Evolutionary conservation across 192 early-diverging fungal genomes (phyloP).

Genomic region (Obelidium mucronatum): DNA sequence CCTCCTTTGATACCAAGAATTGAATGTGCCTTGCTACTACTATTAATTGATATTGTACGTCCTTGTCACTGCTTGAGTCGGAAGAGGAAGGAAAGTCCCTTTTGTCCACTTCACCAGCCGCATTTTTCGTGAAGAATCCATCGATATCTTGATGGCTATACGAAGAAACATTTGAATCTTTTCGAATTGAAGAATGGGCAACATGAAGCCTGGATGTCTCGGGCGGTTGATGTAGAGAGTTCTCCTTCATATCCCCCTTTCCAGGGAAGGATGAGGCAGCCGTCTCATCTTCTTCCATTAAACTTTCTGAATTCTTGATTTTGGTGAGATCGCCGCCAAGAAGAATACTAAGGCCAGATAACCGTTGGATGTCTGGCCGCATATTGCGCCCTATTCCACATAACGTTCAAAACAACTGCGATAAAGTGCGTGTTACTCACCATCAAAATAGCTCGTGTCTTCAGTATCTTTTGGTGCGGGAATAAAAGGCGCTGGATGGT

Average conservation of each 20-base stretch:
- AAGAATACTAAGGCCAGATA: slow-evolving; percentile 68
- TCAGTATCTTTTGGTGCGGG: slow-evolving; percentile 79
- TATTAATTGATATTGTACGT: background rate
- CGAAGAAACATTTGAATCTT: background rate
- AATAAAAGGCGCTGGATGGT: slow-evolving; percentile 84
- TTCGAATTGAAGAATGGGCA: no score
- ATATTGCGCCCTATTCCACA: slow-evolving; percentile 65
- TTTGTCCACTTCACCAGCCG: background rate
- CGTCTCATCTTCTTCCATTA: background rate
- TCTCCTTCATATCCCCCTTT: no score
- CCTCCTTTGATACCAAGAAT: slow-evolving; percentile 3
- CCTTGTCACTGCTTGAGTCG: background rate
- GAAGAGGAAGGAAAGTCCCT: background rate
- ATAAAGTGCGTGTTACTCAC: no score
- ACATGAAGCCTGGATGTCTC: no score
- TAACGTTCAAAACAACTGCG: background rate
- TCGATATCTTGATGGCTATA: background rate
- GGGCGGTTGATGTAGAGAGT: no score
- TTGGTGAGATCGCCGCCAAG: slow-evolving; percentile 23
- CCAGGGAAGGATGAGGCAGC: background rate
- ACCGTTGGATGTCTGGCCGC: slow-evolving; percentile 79
- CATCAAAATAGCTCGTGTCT: slow-evolving; percentile 94
- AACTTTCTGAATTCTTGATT: background rate
- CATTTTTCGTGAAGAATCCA: background rate
- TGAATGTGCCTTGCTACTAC: slow-evolving; percentile 19